Evolutionary conservation across 78 protist genomes (phyloP), one percentile per base, ranked within the genome.

Genomic region (Polysphondylium violaceum): DNA sequence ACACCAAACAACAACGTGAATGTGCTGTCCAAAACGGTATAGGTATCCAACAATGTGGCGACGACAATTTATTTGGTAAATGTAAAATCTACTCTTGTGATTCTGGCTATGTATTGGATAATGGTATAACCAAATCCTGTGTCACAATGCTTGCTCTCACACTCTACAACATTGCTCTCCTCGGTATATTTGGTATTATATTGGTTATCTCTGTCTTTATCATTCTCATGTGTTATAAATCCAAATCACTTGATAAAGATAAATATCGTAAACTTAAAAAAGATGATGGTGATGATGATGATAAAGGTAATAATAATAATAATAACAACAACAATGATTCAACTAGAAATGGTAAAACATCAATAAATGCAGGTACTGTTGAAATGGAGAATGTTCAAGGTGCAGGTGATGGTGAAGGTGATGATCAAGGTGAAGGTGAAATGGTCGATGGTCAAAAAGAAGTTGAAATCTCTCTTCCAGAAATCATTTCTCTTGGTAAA

Each of bases 21-120:
- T 78, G 88, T 78, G 6, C 35, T 19, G 25, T 59, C 43, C 33
- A 65, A 21, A 78, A 78, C 65, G 88, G 74, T 14, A 53, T 78
- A 65, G 88, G 73, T 25, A 35, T 40, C 2, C 88, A 78, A 31
- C n/a, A 19, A 38, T 78, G 88, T 65, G 40, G 27, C 3, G 33
- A n/a, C 16, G 47, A 78, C 17, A 63, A 78, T 65, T 36, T n/a
- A 36, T 78, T 33, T n/a, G 43, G 64, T 16, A 29, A 35, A 51
- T 78, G 88, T 53, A 14, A 35, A 12, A 56, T 78, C 17, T 61
- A 78, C 65, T 21, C 65, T 21, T 78, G 88, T 78, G 6, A 61
- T 51, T 44, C 76, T 14, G 88, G 88, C 7, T 78, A 78, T 78
- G 88, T 78, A 2, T 65, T 36, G 4, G 88, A 78, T 78, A 41